Base-by-base conservation (phyloP, 176 grass and related monocot genomes). In the Panicum miliaceum region DNA sequence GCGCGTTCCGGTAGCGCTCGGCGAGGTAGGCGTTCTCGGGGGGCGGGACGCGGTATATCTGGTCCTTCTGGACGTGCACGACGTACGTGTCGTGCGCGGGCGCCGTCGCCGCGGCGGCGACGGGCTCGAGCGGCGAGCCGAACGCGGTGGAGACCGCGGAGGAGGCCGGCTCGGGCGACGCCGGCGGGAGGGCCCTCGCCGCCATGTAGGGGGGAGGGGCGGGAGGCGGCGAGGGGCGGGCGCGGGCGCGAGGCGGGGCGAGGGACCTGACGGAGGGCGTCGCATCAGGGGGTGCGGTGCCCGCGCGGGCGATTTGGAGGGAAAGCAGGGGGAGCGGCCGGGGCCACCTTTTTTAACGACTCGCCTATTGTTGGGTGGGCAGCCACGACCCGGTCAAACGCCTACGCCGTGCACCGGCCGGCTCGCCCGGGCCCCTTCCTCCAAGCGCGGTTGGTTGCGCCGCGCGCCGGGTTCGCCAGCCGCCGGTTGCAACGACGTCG, bases 21-120 rank as follows among this genome's bases (percentile, higher is more conserved):
- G 81, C 90, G 77, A 94, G 75, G 61, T 71, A 79, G 1, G 94
- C 94, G 85, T 97, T 97, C 88, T 97, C 92, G 12, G 94, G 94
- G 2, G 94, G 94, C 19, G 94, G 94, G 16, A 97, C 81, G 19
- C 86, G 92, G 90, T 94, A 97, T 84, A 97, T 89, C 81, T 97
- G 94, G 22, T 97, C 94, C 88, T 97, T 97, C 14, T 89, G 92
- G 22, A 97, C 90, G 42, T 94, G 82, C 71, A 97, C 88, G 47
- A 97, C 76, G 86, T 97, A 97, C 25, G 90, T 97, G 38, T 89
- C 81, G 47, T 29, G 70, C 64, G 64, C 46, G 22, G 16, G 45
- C 37, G 60, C 12, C 6, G 59, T 0, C 81, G 72, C 56, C 19
- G 64, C 20, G 47, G 82, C 0, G 70, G 68, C 50, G 32, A 27